Conservation (phyloP, 164 flowering plant species). For the Saururus chinensis region DNA sequence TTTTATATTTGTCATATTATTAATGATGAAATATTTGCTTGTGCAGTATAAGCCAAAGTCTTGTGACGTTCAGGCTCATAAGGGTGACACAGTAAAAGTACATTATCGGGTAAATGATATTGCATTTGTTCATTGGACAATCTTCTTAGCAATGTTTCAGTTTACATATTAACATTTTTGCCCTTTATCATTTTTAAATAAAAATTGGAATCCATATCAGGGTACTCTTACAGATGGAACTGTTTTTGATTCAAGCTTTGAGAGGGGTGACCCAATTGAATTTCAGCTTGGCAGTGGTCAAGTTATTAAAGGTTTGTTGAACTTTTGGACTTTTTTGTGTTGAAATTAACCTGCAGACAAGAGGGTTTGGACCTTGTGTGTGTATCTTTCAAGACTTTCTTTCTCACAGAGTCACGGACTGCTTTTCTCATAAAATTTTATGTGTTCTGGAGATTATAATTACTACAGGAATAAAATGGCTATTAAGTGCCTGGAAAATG, state of each 20-base stretch:
- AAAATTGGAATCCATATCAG: slow-evolving; percentile 25
- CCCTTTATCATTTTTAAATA: not conserved
- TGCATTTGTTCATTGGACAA: not conserved
- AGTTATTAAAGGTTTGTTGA: slow-evolving; percentile 78
- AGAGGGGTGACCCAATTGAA: slow-evolving; percentile 91
- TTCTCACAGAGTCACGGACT: not conserved
- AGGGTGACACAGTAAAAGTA: slow-evolving; percentile 85
- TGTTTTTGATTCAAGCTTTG: slow-evolving; percentile 95
- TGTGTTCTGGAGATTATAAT: too few relatives aligned
- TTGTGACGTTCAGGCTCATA: slow-evolving; percentile 87
- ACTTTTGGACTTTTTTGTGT: not conserved
- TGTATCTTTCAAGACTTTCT: too few relatives aligned
- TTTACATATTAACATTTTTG: not conserved
- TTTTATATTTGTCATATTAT: not conserved
- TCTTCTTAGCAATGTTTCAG: not conserved
- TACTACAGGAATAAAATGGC: too few relatives aligned
- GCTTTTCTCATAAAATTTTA: not conserved
- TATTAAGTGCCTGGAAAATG: too few relatives aligned
- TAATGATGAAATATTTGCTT: not conserved
- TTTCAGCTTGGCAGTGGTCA: slow-evolving; percentile 95
- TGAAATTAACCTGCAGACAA: not conserved
- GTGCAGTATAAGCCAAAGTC: slow-evolving; percentile 65
- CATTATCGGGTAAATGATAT: slow-evolving; percentile 65
- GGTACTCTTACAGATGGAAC: slow-evolving; percentile 97
- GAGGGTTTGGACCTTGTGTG: not conserved